phyloP scores from a whole-genome alignment of 2,329 filamentous ascomycete genomes.

The Neofusicoccum sp. region DNA sequence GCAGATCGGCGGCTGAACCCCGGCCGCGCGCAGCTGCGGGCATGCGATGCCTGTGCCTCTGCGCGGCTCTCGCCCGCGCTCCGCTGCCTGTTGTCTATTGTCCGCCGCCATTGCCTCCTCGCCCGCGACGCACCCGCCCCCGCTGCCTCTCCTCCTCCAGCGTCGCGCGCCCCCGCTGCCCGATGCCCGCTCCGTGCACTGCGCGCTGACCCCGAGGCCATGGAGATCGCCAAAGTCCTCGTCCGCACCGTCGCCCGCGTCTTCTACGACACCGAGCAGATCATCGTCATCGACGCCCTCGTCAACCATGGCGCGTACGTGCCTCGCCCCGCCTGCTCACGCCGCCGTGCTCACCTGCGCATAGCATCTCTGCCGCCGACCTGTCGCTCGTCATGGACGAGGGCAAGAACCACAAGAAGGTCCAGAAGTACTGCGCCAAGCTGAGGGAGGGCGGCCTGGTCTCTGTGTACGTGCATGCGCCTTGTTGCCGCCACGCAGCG shows the following conservation, averaged over 20 bases:
- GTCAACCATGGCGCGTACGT: slow-evolving; percentile 68
- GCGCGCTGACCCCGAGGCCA: slow-evolving; percentile 29
- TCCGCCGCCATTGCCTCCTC: neutral
- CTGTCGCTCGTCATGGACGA: slow-evolving; percentile 71
- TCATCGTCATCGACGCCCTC: slow-evolving; percentile 77
- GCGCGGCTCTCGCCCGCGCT: neutral
- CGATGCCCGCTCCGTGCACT: neutral
- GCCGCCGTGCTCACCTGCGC: slow-evolving; percentile 19
- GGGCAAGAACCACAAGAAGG: slow-evolving; percentile 84
- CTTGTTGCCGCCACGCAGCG: neutral
- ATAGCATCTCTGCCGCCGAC: slow-evolving; percentile 78
- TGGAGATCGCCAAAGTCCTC: slow-evolving; percentile 72
- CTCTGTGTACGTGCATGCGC: slow-evolving; percentile 60
- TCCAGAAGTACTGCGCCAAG: slow-evolving; percentile 83
- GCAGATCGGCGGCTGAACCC: neutral
- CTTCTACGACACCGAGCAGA: slow-evolving; percentile 82
- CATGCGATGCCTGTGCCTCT: neutral
- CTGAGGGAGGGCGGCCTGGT: slow-evolving; percentile 85
- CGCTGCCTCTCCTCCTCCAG: neutral
- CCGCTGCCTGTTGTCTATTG: neutral
- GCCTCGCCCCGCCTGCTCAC: slow-evolving; percentile 17
- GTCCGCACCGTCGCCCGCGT: slow-evolving; percentile 82
- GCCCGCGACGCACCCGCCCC: neutral
- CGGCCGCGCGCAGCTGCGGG: neutral
- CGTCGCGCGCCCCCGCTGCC: neutral